phyloP scores from a whole-genome alignment of 108 stramenopile genomes.

The Parmales sp. region DNA sequence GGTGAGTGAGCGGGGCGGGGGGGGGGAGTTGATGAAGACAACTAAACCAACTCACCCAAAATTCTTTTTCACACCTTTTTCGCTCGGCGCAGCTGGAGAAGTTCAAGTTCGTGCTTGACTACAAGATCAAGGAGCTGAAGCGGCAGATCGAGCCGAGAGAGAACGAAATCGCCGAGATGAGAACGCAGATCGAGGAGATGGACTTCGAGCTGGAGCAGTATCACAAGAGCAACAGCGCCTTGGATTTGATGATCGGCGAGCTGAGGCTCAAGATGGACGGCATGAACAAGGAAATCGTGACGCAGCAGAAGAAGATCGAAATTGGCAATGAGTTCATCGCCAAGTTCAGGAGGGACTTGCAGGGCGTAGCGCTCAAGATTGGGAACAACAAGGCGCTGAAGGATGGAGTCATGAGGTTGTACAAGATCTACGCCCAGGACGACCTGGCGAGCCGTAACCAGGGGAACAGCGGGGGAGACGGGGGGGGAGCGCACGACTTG shows the following conservation, averaged over 20 bases:
- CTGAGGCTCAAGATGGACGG: conserved; percentile 39
- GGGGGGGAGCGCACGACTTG: conserved; percentile 22
- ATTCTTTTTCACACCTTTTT: too few species aligned
- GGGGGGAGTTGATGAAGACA: background rate
- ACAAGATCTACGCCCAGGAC: conserved; percentile 34
- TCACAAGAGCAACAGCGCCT: conserved; percentile 46
- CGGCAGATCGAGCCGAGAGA: conserved; percentile 54
- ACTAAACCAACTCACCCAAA: background rate
- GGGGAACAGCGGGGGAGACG: background rate
- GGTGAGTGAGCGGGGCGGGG: background rate
- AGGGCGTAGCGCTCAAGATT: background rate
- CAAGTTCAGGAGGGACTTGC: conserved; percentile 30
- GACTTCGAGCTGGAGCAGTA: conserved; percentile 56
- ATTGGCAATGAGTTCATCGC: conserved; percentile 8
- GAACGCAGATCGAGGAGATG: conserved; percentile 55
- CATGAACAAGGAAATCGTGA: conserved; percentile 22
- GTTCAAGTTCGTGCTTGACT: conserved; percentile 65
- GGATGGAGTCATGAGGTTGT: conserved; percentile 26
- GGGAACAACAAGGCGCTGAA: conserved; percentile 27
- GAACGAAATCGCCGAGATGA: conserved; percentile 51
- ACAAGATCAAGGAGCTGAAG: conserved; percentile 65
- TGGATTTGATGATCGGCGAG: conserved; percentile 57
- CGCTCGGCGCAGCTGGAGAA: conserved; percentile 58
- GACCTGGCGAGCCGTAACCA: background rate
- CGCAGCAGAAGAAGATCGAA: conserved; percentile 23